A percentile compares a stretch with the other conserved stretches of the same genome.
phyloP scores from a whole-genome alignment of 306 rosid species.

The Glycine tomentella region DNA sequence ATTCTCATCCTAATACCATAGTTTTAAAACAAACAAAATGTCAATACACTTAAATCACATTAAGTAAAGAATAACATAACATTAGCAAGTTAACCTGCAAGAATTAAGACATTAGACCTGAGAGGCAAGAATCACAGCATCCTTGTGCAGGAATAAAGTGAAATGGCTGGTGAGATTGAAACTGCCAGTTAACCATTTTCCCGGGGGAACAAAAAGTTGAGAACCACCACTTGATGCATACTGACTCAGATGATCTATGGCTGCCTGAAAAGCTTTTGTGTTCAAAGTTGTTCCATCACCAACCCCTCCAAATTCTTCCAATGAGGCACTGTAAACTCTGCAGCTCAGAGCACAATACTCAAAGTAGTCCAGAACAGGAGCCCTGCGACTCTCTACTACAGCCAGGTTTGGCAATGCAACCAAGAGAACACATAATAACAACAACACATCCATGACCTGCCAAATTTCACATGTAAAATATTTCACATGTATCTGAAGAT shows the following conservation, averaged over 20 bases:
- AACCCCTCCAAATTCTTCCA: conserved; percentile 84
- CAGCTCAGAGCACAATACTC: conserved; percentile 58
- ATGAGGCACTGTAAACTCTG: conserved; percentile 67
- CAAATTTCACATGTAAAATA: too few relatives aligned
- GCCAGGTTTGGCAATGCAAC: conserved; percentile 39
- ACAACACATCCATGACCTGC: conserved; percentile 41
- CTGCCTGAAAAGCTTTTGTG: conserved; percentile 71
- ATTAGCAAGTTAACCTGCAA: background rate
- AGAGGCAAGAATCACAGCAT: conserved; percentile 81
- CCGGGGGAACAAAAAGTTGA: conserved; percentile 81
- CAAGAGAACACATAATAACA: conserved; percentile 16
- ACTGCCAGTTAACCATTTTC: conserved; percentile 92
- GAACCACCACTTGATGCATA: conserved; percentile 73
- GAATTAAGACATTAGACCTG: conserved; percentile 55
- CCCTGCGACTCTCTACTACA: conserved; percentile 49
- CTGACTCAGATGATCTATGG: conserved; percentile 64
- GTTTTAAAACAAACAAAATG: background rate
- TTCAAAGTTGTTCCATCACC: conserved; percentile 84
- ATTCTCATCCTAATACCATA: conserved; percentile 61
- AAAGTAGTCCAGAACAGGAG: conserved; percentile 17
- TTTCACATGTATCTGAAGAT: background rate
- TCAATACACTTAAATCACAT: conserved; percentile 14
- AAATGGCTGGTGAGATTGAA: conserved; percentile 91
- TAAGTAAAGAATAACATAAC: conserved; percentile 20
- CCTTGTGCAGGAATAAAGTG: conserved; percentile 81